Conservation (phyloP, 495 filamentous ascomycete genomes). For the Xylaria intraflava region DNA sequence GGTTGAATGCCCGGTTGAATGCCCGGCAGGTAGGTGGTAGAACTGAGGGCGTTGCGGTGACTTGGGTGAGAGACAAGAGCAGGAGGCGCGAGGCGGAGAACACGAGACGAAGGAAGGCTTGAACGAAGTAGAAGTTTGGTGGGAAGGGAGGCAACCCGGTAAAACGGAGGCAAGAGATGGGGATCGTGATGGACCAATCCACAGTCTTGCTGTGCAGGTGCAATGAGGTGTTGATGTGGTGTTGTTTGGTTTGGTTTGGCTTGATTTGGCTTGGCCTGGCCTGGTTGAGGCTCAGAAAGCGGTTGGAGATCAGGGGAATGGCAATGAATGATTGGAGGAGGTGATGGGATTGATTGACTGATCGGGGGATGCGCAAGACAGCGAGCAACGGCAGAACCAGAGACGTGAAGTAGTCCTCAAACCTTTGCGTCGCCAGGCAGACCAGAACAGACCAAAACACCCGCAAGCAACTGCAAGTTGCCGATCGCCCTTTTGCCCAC, state of each 20-base stretch:
- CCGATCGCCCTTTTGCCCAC: slow-evolving; percentile 17
- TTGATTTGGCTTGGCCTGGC: too few relatives aligned
- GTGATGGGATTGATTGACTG: background rate
- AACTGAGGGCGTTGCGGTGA: slow-evolving; percentile 17
- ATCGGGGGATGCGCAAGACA: slow-evolving; percentile 9
- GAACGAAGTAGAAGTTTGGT: slow-evolving; percentile 13
- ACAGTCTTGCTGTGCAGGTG: background rate
- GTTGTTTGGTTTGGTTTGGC: too few relatives aligned
- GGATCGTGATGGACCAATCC: background rate
- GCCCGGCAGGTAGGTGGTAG: slow-evolving; percentile 2
- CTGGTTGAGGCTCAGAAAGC: slow-evolving; percentile 1
- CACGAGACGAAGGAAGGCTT: slow-evolving; percentile 12
- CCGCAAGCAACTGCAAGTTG: slow-evolving; percentile 15
- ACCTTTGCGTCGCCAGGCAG: slow-evolving; percentile 26
- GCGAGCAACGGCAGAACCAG: slow-evolving; percentile 21
- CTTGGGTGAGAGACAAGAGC: slow-evolving; percentile 6
- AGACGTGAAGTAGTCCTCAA: slow-evolving; percentile 26
- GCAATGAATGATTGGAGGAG: background rate
- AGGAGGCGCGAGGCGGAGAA: slow-evolving; percentile 16
- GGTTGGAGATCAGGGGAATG: slow-evolving; percentile 8
- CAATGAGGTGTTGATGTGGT: too few relatives aligned
- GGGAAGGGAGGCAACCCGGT: background rate
- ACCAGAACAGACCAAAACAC: slow-evolving; percentile 6
- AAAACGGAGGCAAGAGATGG: background rate
- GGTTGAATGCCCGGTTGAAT: slow-evolving; percentile 5